phyloP scores from a whole-genome alignment of 2,329 filamentous ascomycete genomes.

The Chalaropsis thielavioides region DNA sequence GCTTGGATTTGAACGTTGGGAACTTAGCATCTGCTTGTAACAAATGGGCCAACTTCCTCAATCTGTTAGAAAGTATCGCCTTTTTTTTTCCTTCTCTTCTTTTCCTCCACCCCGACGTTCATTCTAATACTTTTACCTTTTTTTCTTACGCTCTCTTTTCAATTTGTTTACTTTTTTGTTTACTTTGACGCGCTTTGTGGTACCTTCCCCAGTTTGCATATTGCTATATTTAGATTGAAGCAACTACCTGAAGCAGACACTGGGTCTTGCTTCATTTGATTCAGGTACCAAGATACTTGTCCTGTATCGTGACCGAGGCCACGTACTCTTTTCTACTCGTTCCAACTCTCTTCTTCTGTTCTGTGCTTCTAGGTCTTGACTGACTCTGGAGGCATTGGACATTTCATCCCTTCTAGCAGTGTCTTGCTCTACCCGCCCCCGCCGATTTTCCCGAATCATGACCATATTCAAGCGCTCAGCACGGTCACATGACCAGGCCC shows the following conservation, averaged over 20 bases:
- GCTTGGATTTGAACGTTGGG: not conserved
- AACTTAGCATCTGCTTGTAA: not conserved
- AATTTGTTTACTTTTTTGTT: not conserved
- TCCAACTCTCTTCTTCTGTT: slow-evolving; percentile 22
- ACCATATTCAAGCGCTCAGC: slow-evolving; percentile 89
- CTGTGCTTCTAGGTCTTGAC: slow-evolving; percentile 4
- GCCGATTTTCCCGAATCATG: slow-evolving; percentile 4
- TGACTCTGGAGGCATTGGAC: not conserved
- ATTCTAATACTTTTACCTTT: not conserved
- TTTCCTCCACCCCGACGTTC: not conserved
- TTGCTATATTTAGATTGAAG: not conserved
- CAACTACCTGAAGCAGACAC: not conserved
- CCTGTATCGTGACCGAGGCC: no score
- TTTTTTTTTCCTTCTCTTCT: not conserved
- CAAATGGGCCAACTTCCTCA: not conserved
- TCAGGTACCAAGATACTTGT: not conserved
- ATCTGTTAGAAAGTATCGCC: not conserved
- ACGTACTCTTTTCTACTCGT: slow-evolving; percentile 27
- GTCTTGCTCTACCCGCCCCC: slow-evolving; percentile 4
- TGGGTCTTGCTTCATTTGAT: not conserved
- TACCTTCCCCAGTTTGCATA: not conserved
- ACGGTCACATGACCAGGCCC: slow-evolving; percentile 44
- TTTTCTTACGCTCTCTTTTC: not conserved
- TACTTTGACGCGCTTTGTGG: not conserved
- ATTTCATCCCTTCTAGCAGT: not conserved